Base-by-base conservation (phyloP, 805 yeast genomes). In the Saturnispora quitensis region DNA sequence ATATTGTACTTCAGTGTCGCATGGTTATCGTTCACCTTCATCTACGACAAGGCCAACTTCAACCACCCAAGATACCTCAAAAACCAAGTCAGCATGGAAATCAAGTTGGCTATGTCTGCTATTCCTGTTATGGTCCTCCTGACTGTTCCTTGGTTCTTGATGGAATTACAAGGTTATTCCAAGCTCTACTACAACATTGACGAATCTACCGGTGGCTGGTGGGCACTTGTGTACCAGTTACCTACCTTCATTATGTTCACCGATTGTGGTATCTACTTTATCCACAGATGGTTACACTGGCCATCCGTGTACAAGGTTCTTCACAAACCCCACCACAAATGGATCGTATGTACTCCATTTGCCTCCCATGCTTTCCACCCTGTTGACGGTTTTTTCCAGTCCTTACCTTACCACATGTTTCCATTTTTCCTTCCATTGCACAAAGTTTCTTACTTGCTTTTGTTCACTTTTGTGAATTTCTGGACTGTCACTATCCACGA, bases 401-500 rank as follows among this genome's bases (percentile, higher is more conserved):
- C 95, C 36, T 66, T 93, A 57, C 97, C 99, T 13, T 93, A 93
- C 73, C 99, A 93, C 68, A 60, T 89, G 54, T 93, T 78, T 72
- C 98, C 98, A 54, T 80, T 93, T 68, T 53, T 93, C 31, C 87
- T 93, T 81, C 98, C 98, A 43, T 76, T 93, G 60, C 90, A 93
- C 72, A 93, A 90, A 71, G 72, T 87, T 25, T 80, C 87, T 22
- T 93, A 91, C 68, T 75, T 93, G 64, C 60, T 80, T 17, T 73
- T 93, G 57, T 93, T 93, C 73, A 82, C 91, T 0, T 84, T 89
- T 70, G 97, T 93, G 58, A 91, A 93, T 71, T 84, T 91, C 68
- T 93, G 99, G 99, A 88, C 99, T 13, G 96, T 93, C 43, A 86
- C 91, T 93, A 93, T 93, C 65, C 99, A 93, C 70, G 99, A 93